Percentiles rank a stretch among this genome's conserved stretches.
phyloP scores from a whole-genome alignment of 1,284 basidiomycete species.

The Thecaphora thlaspeos region DNA sequence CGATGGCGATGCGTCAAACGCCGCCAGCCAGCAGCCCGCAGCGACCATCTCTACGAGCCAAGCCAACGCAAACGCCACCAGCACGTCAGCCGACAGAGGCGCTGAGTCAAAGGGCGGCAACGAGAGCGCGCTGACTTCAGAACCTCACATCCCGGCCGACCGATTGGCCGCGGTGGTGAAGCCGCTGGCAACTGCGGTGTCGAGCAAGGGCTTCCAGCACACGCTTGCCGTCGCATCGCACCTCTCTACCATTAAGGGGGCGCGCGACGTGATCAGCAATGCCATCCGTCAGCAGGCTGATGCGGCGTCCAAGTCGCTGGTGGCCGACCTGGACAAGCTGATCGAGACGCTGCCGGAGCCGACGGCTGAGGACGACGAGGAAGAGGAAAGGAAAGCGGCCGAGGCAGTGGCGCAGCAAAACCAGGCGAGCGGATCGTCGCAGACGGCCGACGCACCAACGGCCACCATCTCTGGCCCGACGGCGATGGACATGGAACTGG shows the following conservation, averaged over 20 bases:
- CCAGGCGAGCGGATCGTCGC: no score
- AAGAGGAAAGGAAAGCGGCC: slow-evolving; percentile 8
- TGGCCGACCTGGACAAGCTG: slow-evolving; percentile 45
- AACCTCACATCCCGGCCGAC: slow-evolving; percentile 40
- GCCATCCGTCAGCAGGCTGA: slow-evolving; percentile 48
- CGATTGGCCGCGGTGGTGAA: slow-evolving; percentile 49
- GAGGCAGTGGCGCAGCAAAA: slow-evolving; percentile 25
- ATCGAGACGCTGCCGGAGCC: slow-evolving; percentile 42
- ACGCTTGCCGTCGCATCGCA: slow-evolving; percentile 54
- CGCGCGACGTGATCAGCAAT: slow-evolving; percentile 42
- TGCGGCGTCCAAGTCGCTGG: slow-evolving; percentile 36
- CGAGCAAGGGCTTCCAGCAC: slow-evolving; percentile 54
- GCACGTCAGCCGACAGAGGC: background rate
- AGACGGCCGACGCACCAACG: slow-evolving; percentile 5
- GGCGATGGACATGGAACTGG: slow-evolving; percentile 2
- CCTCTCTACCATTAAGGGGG: slow-evolving; percentile 43
- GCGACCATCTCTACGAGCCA: no score
- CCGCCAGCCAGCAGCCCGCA: slow-evolving; percentile 3
- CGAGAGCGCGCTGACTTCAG: slow-evolving; percentile 8
- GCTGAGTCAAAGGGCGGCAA: slow-evolving; percentile 1
- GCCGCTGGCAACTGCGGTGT: slow-evolving; percentile 50
- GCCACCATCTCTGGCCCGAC: slow-evolving; percentile 28
- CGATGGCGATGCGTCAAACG: slow-evolving; percentile 6
- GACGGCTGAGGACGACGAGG: slow-evolving; percentile 26
- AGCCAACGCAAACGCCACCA: background rate